Conservation (phyloP, 495 filamentous ascomycete genomes). For the Xylona heveae region DNA sequence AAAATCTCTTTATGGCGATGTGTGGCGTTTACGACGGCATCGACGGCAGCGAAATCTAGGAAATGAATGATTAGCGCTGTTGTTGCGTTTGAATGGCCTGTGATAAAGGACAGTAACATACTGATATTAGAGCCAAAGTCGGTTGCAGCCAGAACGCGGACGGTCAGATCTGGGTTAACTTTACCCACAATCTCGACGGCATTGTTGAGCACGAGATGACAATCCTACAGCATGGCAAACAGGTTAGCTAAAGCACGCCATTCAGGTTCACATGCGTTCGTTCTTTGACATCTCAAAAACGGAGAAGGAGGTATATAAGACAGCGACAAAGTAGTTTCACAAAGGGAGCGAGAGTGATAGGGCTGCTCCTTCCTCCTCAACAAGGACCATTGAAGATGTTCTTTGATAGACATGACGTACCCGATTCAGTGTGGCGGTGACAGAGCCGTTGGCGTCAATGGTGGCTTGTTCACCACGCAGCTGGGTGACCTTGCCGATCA, state of each 20-base stretch:
- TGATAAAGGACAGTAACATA: slow-evolving; percentile 16
- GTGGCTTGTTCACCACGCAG: slow-evolving; percentile 19
- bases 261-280: too few relatives aligned
- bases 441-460: slow-evolving; percentile 18
- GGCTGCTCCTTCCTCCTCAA: background rate
- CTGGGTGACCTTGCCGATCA: slow-evolving; percentile 21
- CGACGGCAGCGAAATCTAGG: slow-evolving; percentile 58
- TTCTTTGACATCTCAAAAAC: slow-evolving; percentile 27
- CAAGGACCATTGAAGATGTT: slow-evolving; percentile 4
- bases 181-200: slow-evolving; percentile 81
- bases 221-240: too few relatives aligned
- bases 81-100: background rate
- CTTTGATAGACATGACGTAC: slow-evolving; percentile 13
- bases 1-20: slow-evolving; percentile 69
- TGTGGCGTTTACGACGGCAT: slow-evolving; percentile 71
- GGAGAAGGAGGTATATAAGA: slow-evolving; percentile 6
- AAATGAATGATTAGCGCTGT: background rate
- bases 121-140: slow-evolving; percentile 61
- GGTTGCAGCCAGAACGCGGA: slow-evolving; percentile 51
- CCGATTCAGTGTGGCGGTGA: slow-evolving; percentile 16
- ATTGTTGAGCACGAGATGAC: slow-evolving; percentile 56
- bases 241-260: too few relatives aligned
- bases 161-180: slow-evolving; percentile 55
- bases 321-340: too few relatives aligned
- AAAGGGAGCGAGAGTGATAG: too few relatives aligned